Evolutionary conservation across 73 alveolate genomes (phyloP).

Genomic region (Paramecium biaurelia): DNA sequence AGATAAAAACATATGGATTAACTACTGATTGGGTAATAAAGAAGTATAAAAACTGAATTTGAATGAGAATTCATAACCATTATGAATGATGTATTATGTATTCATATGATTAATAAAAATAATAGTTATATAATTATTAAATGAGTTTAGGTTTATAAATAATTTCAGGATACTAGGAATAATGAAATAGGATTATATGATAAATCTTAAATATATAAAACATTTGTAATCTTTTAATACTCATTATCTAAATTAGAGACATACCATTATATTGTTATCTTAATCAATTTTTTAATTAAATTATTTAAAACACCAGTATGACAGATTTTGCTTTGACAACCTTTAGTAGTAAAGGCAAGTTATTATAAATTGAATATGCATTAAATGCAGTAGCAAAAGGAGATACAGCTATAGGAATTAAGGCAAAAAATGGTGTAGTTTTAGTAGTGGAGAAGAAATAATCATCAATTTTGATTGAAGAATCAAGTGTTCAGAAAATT

Average conservation of each 20-base stretch:
- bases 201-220: too few species aligned
- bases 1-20: neutral
- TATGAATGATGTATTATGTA: neutral
- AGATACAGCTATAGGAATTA: constrained; percentile 90
- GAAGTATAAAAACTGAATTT: neutral
- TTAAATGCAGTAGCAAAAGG: constrained; percentile 94
- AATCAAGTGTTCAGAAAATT: constrained; percentile 80
- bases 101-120: too few species aligned
- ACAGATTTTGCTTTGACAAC: constrained; percentile 77
- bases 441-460: constrained; percentile 92
- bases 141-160: too few species aligned
- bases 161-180: too few species aligned
- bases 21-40: neutral
- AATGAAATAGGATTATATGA: too few species aligned
- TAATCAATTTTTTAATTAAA: neutral
- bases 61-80: neutral
- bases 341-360: constrained; percentile 82
- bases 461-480: constrained; percentile 86
- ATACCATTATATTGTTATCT: neutral
- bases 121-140: too few species aligned
- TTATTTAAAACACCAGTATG: constrained; percentile 25
- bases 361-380: constrained; percentile 87
- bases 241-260: neutral
- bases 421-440: constrained; percentile 94
- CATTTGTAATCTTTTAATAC: neutral